Base-by-base conservation (phyloP, 495 filamentous ascomycete genomes). In the Aspergillus panamensis region DNA sequence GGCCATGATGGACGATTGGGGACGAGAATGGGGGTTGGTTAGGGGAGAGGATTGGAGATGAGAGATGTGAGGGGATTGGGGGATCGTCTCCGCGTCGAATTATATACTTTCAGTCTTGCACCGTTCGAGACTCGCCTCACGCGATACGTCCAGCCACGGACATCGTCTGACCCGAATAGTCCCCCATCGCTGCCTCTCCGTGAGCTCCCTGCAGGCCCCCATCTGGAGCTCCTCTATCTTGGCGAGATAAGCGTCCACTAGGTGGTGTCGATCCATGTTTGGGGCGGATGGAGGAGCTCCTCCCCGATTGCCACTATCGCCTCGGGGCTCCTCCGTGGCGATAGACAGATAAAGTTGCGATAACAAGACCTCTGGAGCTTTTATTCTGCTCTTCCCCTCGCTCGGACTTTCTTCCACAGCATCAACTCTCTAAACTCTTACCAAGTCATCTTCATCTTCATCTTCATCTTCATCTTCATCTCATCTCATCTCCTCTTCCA, bases 1-100 rank as follows among this genome's bases (percentile, higher is more conserved):
- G 55, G 68, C 59, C 69, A 72, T 75, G 25, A 10, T 39, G 8
- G 49, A n/a, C n/a, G n/a, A 44, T 17, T 37, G 25, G 2, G 19
- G 8, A 32, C 31, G 40, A 39, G 0, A 39, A 5, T 25, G 25
- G 5, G 25, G 5, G 5, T 25, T n/a, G n/a, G n/a, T n/a, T n/a
- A n/a, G n/a, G n/a, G n/a, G n/a, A 25, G 25, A 25, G 25, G 25
- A 2, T 2, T 25, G 25, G 2, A 25, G 25, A 25, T 25, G 25
- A 2, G 25, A 5, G 25, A 25, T 25, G 25, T 25, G 25, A 25
- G 25, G 25, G 25, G 2, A 25, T 25, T 25, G 25, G 25, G 25
- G 25, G 25, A 25, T 25, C 2, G 25, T 25, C 25, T 25, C 2
- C 5, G 25, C 2, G 25, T n/a, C 2, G 25, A 25, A 5, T 25